Base-by-base conservation (phyloP, 2,329 filamentous ascomycete species). In the Microdochium trichocladiopsis region DNA sequence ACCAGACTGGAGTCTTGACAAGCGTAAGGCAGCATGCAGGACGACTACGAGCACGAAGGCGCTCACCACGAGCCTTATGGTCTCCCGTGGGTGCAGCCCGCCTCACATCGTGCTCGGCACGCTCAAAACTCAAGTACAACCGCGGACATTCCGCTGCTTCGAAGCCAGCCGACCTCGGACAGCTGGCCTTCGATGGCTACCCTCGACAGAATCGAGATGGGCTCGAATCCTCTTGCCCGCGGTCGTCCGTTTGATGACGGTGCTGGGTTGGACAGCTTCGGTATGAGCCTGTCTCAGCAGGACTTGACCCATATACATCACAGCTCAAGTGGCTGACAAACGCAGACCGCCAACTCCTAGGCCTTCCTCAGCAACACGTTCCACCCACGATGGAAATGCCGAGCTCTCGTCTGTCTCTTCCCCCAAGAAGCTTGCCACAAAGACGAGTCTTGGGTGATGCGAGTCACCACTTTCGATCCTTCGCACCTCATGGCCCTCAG, bases 391-490 rank as follows among this genome's bases (percentile, higher is more conserved):
- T 12, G 21, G 12, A 22, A 3, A 12, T 8, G 21, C 16, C 12
- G 5, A 45, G 5, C 18, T 10, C 41, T 21, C 16, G 41, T 4
- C 5, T 45, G 6, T 45, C 41, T 45, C 18, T 45, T 8, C 41
- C 41, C 6, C 22, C 18, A 18, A 22, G 41, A 16, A 16, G 18
- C 18, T 21, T 12, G 9, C 4, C 55, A 21, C 56, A 55, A 43
- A 51, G 49, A 41, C 63, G 62, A 21, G 56, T 66, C 4, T 23
- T 66, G 8, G 60, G 60, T 21, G 65, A 66, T 57, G 64, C 64
- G 14, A 66, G 63, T 25, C 64, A 63, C 52, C 60, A 67, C 51
- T 67, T 66, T 47, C 57, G 58, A 24, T 56, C 60, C 4, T 59
- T 59, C 28, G 14, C 52, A 16, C 33, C 49, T 1, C 60, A 52